These are phyloP conservation scores for Rhizomucor miehei DNA, from an alignment of 371 early-diverging fungal genomes.

Conservation along the genomic window DNA sequence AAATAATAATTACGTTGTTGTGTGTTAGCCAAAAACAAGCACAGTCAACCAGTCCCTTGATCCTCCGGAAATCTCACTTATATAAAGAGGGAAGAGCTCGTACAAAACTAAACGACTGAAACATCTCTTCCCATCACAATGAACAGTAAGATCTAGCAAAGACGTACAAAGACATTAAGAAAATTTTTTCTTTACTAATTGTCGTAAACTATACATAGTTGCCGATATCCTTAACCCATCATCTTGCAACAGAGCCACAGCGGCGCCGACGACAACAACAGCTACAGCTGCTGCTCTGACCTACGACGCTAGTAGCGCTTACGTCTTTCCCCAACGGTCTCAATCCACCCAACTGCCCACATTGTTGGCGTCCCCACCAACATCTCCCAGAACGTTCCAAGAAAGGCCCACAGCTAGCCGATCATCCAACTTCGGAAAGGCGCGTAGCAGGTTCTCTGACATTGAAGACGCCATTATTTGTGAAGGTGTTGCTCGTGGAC, in stretches of 20 bases:
- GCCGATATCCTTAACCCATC: constrained; percentile 12
- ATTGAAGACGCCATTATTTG: constrained; percentile 44
- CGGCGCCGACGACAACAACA: too few species aligned
- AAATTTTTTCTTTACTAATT: neutral
- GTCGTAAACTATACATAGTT: constrained; percentile 1
- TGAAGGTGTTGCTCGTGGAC: constrained; percentile 39
- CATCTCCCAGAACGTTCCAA: neutral
- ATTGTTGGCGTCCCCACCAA: neutral
- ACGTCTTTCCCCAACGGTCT: too few species aligned
- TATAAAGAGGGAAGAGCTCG: too few species aligned
- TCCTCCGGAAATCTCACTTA: too few species aligned
- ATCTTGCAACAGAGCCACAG: neutral
- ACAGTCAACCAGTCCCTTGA: too few species aligned
- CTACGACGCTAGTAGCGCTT: too few species aligned
- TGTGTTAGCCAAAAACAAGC: too few species aligned
- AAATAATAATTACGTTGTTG: too few species aligned
- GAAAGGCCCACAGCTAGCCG: too few species aligned
- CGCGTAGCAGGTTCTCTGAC: constrained; percentile 45
- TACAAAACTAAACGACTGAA: too few species aligned
- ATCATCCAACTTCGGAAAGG: constrained; percentile 21
- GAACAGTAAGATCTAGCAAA: constrained; percentile 5
- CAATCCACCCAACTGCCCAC: too few species aligned
- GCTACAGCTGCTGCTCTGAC: too few species aligned
- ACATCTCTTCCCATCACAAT: neutral
- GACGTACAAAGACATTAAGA: neutral